A percentile compares a stretch with the other conserved stretches of the same genome.
Conservation (phyloP, 257 asterid species). For the Oldenlandia corymbosa region DNA sequence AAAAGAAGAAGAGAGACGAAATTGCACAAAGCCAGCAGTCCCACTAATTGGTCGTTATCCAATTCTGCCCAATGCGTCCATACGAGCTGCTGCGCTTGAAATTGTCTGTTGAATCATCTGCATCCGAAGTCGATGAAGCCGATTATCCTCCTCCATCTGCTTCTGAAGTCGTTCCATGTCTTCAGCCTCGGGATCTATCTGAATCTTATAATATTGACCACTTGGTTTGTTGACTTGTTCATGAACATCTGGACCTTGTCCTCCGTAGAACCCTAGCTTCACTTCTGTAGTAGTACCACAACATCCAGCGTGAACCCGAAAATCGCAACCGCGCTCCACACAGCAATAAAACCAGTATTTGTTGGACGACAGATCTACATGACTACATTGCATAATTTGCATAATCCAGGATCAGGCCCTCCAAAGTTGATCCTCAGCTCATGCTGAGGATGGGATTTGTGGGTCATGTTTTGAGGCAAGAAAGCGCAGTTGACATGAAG, state of each 20-base stretch:
- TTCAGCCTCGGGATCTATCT: conserved; percentile 18
- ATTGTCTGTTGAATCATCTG: conserved; percentile 35
- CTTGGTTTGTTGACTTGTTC: not conserved
- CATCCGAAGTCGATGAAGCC: too few relatives aligned
- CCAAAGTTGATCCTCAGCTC: conserved; percentile 26
- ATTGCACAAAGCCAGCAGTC: too few relatives aligned
- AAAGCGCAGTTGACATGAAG: conserved; percentile 57
- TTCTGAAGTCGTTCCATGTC: conserved; percentile 24
- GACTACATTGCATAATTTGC: conserved; percentile 39
- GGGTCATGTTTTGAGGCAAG: conserved; percentile 35
- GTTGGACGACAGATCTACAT: conserved; percentile 24
- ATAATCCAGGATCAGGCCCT: conserved; percentile 13
- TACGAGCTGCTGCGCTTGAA: too few relatives aligned
- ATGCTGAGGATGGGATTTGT: conserved; percentile 41
- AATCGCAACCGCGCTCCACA: conserved; percentile 34
- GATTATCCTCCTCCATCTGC: too few relatives aligned
- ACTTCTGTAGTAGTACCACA: conserved; percentile 60
- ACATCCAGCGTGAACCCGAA: conserved; percentile 48
- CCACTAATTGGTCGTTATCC: too few relatives aligned
- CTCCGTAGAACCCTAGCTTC: conserved; percentile 44
- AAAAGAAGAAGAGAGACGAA: too few relatives aligned
- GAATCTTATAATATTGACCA: too few relatives aligned
- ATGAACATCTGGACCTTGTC: conserved; percentile 18
- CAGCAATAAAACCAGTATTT: conserved; percentile 52
- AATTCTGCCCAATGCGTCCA: too few relatives aligned